Percentiles rank a stretch among this genome's conserved stretches.
Conservation (phyloP, 1,284 basidiomycete genomes). For the Chondrostereum purpureum region DNA sequence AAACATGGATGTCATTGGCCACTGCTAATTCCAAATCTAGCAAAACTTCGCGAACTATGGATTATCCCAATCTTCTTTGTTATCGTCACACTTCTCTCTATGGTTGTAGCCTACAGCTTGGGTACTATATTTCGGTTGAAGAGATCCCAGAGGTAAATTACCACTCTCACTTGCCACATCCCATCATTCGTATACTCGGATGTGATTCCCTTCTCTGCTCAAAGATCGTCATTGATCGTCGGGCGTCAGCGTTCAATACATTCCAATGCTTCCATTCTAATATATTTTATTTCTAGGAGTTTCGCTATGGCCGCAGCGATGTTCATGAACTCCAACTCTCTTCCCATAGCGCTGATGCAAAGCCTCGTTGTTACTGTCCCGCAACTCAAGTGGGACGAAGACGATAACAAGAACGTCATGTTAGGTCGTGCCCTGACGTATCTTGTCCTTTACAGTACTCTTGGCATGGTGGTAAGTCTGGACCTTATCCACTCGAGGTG, state of each 20-base stretch:
- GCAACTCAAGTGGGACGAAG: conserved; percentile 74
- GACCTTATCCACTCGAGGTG: conserved; percentile 2
- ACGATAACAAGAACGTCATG: conserved; percentile 84
- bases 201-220: too few species aligned
- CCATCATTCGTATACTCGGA: too few species aligned
- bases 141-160: conserved; percentile 51
- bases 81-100: conserved; percentile 63
- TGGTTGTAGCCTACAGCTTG: conserved; percentile 44
- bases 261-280: conserved; percentile 5
- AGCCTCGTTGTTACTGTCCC: conserved; percentile 83
- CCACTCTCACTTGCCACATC: too few species aligned
- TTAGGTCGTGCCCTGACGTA: conserved; percentile 90
- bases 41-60: conserved; percentile 85
- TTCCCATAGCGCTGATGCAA: conserved; percentile 91
- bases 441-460: conserved; percentile 85
- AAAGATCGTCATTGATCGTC: too few species aligned
- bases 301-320: conserved; percentile 82
- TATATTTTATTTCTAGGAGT: conserved; percentile 40
- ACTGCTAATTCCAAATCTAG: conserved; percentile 24
- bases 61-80: conserved; percentile 84
- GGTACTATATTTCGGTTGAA: conserved; percentile 48
- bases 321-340: conserved; percentile 91
- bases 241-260: too few species aligned
- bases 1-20: too few species aligned
- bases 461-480: conserved; percentile 81